Evolutionary conservation across 2,329 filamentous ascomycete genomes (phyloP).

Genomic region (Talaromyces amestolkiae): DNA sequence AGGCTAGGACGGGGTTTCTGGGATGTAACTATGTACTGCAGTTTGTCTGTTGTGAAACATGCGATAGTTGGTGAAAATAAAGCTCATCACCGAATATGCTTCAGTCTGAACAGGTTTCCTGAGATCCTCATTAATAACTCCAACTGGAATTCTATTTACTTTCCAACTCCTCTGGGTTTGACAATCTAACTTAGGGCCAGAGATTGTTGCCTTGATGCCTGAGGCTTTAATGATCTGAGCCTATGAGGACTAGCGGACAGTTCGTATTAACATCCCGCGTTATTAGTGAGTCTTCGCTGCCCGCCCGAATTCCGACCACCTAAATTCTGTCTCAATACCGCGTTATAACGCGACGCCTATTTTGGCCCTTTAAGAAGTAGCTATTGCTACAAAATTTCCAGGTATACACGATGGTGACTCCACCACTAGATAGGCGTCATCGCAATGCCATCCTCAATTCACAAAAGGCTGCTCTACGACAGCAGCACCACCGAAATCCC

Average conservation of each 20-base stretch:
- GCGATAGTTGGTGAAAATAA: background rate
- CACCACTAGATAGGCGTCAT: background rate
- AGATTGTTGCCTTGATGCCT: background rate
- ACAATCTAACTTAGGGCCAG: background rate
- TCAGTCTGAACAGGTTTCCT: no score
- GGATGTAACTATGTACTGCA: background rate
- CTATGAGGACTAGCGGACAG: background rate
- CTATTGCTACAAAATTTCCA: background rate
- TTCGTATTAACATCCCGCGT: conserved; percentile 4
- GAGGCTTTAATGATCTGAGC: background rate
- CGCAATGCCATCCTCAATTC: conserved; percentile 15
- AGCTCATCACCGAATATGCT: background rate
- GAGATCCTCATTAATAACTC: no score
- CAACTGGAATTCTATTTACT: no score
- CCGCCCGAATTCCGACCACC: background rate
- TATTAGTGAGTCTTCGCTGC: background rate
- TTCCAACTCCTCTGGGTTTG: no score
- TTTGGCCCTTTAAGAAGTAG: background rate
- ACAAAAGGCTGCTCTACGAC: conserved; percentile 8
- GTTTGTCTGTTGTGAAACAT: background rate
- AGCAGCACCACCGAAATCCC: background rate
- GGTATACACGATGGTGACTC: background rate
- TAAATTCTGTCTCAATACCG: conserved; percentile 4
- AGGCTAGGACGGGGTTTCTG: no score
- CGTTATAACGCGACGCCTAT: background rate